A percentile compares a stretch with the other conserved stretches of the same genome.
phyloP scores from a whole-genome alignment of 805 yeast species.

The Barnettozyma californica region DNA sequence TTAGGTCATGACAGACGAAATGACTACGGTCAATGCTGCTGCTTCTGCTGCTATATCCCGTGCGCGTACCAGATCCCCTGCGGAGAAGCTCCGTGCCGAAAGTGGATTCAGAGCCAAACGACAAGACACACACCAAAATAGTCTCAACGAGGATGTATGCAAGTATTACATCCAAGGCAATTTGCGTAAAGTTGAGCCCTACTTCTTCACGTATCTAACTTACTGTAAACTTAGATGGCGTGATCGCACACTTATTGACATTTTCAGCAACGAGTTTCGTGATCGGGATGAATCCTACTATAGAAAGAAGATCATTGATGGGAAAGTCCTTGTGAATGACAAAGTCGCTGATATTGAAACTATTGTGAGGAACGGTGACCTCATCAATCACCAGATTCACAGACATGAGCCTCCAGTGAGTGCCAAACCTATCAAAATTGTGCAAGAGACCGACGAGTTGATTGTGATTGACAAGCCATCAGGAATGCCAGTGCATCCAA shows the following conservation, averaged over 20 bases:
- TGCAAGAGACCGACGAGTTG: slow-evolving; percentile 61
- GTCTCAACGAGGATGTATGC: slow-evolving; percentile 38
- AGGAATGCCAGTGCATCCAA: slow-evolving; percentile 94
- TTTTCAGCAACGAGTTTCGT: slow-evolving; percentile 80
- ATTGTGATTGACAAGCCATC: slow-evolving; percentile 90
- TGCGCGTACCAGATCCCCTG: slow-evolving; percentile 11
- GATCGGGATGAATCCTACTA: slow-evolving; percentile 70
- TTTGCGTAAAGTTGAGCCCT: slow-evolving; percentile 74
- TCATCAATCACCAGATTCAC: slow-evolving; percentile 69
- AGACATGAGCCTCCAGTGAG: slow-evolving; percentile 71
- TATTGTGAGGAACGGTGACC: slow-evolving; percentile 73
- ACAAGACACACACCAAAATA: slow-evolving; percentile 18
- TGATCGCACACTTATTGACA: slow-evolving; percentile 71
- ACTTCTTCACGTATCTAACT: slow-evolving; percentile 84
- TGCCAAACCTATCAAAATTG: slow-evolving; percentile 29
- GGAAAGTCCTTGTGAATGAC: slow-evolving; percentile 72
- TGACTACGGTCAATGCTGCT: background rate
- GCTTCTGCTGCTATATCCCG: background rate
- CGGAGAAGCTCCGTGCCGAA: slow-evolving; percentile 17
- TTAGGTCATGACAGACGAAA: slow-evolving; percentile 1
- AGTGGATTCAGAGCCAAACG: slow-evolving; percentile 19
- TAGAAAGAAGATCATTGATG: slow-evolving; percentile 44
- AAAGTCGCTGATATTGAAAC: slow-evolving; percentile 59
- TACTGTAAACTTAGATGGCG: slow-evolving; percentile 90
- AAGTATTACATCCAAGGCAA: slow-evolving; percentile 52